Evolutionary conservation across 2,329 filamentous ascomycete species (phyloP), one percentile per base, ranked within the genome.

Genomic region (Microsporum audouinii): DNA sequence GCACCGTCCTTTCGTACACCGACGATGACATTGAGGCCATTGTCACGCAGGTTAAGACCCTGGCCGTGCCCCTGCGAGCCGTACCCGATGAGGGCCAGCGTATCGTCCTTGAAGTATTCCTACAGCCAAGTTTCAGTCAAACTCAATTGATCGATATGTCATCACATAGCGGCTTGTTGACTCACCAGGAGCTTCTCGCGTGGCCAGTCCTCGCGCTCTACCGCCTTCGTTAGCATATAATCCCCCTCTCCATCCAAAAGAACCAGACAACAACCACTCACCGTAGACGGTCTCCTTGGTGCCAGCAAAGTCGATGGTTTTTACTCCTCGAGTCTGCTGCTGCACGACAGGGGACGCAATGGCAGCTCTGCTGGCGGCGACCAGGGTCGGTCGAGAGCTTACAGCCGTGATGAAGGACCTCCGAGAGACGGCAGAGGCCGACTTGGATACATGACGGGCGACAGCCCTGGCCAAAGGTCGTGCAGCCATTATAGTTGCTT

Each of bases 81-180:
- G 80, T 99, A 99, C 77, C 94, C 94, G 78, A 99, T 99, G 74
- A 99, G 88, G 74, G 94, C 94, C 71, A 99, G 89, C 69, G 92
- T 97, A 80, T 99, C 94, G 81, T 99, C 85, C 86, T 97, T 97
- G 89, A 99, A 99, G 87, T 92, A 99, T 68, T 97, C 90, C 89
- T 96, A 69, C 14, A 43, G 51, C 27, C 27, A 45, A 60, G 66
- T 53, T 27, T 60, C 34, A 56, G 51, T 55, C 51, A 14, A 43
- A 43, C 14, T n/a, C 39, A 43, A 43, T 43, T 17, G 39, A 43
- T 6, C 3, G 17, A n/a, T 43, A n/a, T 43, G 14, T 6, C 14
- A n/a, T n/a, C 39, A n/a, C 6, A 43, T 43, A n/a, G 23, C 5
- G n/a, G 23, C 43, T 7, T 5, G n/a, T 8, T 14, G 72, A 84